Evolutionary conservation across 1,284 basidiomycete genomes (phyloP).

Genomic region (Thelephora terrestris): DNA sequence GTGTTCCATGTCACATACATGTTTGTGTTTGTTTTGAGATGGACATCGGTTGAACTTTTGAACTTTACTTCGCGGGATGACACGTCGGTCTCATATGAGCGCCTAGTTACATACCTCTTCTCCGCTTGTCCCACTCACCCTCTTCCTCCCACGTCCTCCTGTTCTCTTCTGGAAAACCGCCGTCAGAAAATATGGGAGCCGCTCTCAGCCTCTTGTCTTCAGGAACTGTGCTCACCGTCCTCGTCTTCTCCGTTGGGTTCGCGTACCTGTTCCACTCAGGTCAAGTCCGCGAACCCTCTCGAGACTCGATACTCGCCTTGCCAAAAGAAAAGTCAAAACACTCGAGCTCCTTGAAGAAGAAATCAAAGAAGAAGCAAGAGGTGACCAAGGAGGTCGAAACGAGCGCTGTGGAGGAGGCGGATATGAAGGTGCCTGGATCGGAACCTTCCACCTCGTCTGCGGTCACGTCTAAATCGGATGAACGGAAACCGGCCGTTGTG

Average conservation of each 20-base stretch:
- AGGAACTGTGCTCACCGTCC: slow-evolving; percentile 28
- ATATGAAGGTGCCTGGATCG: slow-evolving; percentile 9
- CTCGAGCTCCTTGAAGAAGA: slow-evolving; percentile 7
- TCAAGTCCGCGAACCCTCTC: slow-evolving; percentile 13
- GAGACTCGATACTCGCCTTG: slow-evolving; percentile 8
- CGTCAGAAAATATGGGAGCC: slow-evolving; percentile 32
- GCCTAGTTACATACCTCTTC: too few relatives aligned
- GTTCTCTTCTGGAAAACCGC: too few relatives aligned
- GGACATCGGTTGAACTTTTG: too few relatives aligned
- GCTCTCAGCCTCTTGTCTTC: slow-evolving; percentile 35
- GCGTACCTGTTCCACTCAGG: slow-evolving; percentile 27
- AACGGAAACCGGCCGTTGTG: slow-evolving; percentile 22
- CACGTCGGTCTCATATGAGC: too few relatives aligned
- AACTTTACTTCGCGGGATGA: too few relatives aligned
- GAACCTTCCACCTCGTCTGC: slow-evolving; percentile 8
- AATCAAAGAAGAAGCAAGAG: slow-evolving; percentile 26
- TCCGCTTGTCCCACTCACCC: too few relatives aligned
- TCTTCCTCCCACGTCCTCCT: too few relatives aligned
- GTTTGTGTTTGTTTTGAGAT: too few relatives aligned
- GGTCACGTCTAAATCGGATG: slow-evolving; percentile 1
- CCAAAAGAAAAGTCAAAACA: not conserved
- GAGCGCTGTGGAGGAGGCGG: slow-evolving; percentile 10
- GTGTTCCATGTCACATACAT: too few relatives aligned
- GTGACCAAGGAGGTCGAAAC: slow-evolving; percentile 32
- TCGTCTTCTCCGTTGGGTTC: slow-evolving; percentile 33